A percentile compares a stretch with the other conserved stretches of the same genome.
These are phyloP conservation scores for Fusarium virguliforme DNA, from an alignment of 2,329 filamentous ascomycete species.

Conservation along the genomic window DNA sequence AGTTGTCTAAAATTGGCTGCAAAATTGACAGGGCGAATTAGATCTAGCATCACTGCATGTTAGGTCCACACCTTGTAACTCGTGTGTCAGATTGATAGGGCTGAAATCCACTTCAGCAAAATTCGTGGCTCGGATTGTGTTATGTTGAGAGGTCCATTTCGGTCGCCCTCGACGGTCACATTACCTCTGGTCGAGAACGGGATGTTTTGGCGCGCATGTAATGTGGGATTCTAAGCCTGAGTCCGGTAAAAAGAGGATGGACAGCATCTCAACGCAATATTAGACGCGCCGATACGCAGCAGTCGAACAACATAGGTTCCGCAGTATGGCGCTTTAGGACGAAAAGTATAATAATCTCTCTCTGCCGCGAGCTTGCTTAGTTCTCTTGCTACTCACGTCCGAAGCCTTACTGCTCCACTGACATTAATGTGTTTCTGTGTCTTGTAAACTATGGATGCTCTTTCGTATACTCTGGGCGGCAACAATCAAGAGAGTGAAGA, in stretches of 20 bases:
- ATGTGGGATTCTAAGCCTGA: neutral
- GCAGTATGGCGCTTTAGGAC: neutral
- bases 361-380: neutral
- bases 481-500: neutral
- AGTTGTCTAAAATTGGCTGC: no score
- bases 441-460: neutral
- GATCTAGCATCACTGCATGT: no score
- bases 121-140: no score
- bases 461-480: neutral
- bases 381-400: neutral
- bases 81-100: neutral
- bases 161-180: no score
- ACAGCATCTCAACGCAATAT: neutral
- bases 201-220: no score
- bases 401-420: neutral
- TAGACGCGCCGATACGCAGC: neutral
- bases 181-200: no score
- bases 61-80: neutral
- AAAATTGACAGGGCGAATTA: no score
- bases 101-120: no score
- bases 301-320: neutral
- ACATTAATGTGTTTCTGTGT: neutral
- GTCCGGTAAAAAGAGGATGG: neutral
- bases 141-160: no score
- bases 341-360: neutral